These are phyloP conservation scores for Eustoma russellianum DNA, from an alignment of 257 asterid genomes.

Conservation along the genomic window DNA sequence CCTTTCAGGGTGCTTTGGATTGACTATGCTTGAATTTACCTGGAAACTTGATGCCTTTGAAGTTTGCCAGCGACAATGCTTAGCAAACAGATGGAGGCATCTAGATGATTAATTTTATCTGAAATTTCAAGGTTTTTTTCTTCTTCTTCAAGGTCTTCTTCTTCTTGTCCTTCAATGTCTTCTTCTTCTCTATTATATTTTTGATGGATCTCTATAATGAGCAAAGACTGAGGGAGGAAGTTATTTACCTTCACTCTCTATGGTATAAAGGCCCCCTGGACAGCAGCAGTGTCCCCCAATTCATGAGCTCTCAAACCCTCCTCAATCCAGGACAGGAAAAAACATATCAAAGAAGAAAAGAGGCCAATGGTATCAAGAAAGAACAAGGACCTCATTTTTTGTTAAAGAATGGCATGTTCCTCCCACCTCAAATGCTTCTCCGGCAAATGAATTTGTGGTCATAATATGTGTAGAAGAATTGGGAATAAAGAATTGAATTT, in stretches of 20 bases:
- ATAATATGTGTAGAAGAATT: too few relatives aligned
- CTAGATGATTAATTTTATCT: neutral
- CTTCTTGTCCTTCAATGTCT: too few relatives aligned
- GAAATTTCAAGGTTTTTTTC: neutral
- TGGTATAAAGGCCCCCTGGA: constrained; percentile 64
- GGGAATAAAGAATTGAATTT: too few relatives aligned
- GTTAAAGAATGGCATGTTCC: constrained; percentile 54
- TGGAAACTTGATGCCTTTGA: constrained; percentile 82
- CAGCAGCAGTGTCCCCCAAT: constrained; percentile 9
- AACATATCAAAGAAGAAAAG: constrained; percentile 1
- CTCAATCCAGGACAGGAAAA: constrained; percentile 27
- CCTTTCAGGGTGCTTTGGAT: constrained; percentile 81
- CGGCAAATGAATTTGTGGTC: too few relatives aligned
- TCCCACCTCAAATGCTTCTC: constrained; percentile 18
- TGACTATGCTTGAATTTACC: constrained; percentile 86
- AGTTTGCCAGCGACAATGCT: constrained; percentile 65
- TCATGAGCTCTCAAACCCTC: constrained; percentile 24
- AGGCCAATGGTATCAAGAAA: neutral
- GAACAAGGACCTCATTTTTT: constrained; percentile 13
- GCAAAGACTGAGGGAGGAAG: constrained; percentile 45
- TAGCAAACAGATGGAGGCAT: constrained; percentile 53
- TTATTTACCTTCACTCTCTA: constrained; percentile 61
- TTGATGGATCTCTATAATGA: constrained; percentile 49
- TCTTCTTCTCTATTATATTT: too few relatives aligned
- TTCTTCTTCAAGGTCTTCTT: too few relatives aligned